Evolutionary conservation across 2,329 filamentous ascomycete species (phyloP).

Genomic region (Alternaria hordeiaustralica): DNA sequence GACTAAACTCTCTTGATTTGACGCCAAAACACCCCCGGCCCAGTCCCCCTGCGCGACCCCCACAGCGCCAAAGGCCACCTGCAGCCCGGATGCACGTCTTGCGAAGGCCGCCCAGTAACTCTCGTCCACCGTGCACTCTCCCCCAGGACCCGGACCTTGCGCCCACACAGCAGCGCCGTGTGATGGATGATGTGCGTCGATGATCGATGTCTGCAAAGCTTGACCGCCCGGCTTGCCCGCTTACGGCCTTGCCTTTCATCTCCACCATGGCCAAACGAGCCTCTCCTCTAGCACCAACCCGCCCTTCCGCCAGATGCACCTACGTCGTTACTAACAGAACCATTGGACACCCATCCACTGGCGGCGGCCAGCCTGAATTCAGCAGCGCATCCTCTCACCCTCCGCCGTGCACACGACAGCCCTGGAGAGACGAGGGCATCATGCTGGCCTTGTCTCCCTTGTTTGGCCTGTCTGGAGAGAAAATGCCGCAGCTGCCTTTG

Average conservation of each 20-base stretch:
- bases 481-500: constrained; percentile 25
- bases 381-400: background rate
- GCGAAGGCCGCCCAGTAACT: constrained; percentile 1
- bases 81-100: constrained; percentile 29
- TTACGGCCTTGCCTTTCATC: background rate
- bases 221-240: constrained; percentile 1
- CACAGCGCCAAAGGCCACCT: constrained; percentile 29
- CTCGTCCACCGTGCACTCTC: constrained; percentile 3
- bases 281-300: background rate
- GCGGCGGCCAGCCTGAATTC: background rate
- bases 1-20: constrained; percentile 16
- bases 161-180: background rate
- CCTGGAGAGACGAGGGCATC: constrained; percentile 1
- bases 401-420: constrained; percentile 1
- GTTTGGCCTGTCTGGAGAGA: background rate
- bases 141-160: constrained; percentile 6
- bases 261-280: background rate
- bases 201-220: constrained; percentile 15
- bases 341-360: background rate
- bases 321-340: background rate
- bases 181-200: constrained; percentile 17
- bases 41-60: constrained; percentile 25
- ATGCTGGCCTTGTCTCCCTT: constrained; percentile 7
- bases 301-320: background rate
- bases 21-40: constrained; percentile 11